Conservation (phyloP, 495 filamentous ascomycete genomes). For the Lentithecium fluviatile region DNA sequence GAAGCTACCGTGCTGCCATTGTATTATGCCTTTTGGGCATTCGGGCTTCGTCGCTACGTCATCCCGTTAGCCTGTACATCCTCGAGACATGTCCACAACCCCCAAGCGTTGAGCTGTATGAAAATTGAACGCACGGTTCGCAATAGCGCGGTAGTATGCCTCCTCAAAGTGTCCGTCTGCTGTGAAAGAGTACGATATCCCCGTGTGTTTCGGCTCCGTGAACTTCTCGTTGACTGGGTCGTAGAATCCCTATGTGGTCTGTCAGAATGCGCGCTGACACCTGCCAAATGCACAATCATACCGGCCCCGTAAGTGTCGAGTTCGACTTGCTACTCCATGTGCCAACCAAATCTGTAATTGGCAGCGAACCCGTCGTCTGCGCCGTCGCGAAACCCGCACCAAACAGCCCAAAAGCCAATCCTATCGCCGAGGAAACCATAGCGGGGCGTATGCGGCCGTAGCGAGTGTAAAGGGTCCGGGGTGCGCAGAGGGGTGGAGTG, state of each 20-base stretch:
- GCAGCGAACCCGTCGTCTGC: slow-evolving; percentile 33
- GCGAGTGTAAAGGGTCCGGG: not conserved
- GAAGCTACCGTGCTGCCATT: slow-evolving; percentile 75
- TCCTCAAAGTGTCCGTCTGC: slow-evolving; percentile 70
- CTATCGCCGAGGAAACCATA: too few species aligned
- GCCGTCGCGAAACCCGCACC: slow-evolving; percentile 26
- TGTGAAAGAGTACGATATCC: slow-evolving; percentile 82
- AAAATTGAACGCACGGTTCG: slow-evolving; percentile 63
- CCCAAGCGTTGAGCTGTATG: not conserved
- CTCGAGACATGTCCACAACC: not conserved
- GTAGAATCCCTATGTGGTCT: slow-evolving; percentile 62
- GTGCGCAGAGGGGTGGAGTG: not conserved
- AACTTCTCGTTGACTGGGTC: slow-evolving; percentile 67
- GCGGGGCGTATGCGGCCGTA: not conserved
- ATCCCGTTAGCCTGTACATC: slow-evolving; percentile 2
- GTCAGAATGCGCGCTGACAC: slow-evolving; percentile 9
- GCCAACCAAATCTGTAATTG: slow-evolving; percentile 57
- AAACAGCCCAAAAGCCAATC: slow-evolving; percentile 8
- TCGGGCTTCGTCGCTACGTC: slow-evolving; percentile 57
- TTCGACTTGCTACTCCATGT: slow-evolving; percentile 79
- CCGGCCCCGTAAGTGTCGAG: slow-evolving; percentile 70
- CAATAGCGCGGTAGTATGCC: slow-evolving; percentile 69
- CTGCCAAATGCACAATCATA: slow-evolving; percentile 46
- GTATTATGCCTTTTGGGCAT: slow-evolving; percentile 69
- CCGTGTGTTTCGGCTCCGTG: slow-evolving; percentile 67